Conservation (phyloP, 2,329 filamentous ascomycete species). For the Trichoderma citrinoviride region DNA sequence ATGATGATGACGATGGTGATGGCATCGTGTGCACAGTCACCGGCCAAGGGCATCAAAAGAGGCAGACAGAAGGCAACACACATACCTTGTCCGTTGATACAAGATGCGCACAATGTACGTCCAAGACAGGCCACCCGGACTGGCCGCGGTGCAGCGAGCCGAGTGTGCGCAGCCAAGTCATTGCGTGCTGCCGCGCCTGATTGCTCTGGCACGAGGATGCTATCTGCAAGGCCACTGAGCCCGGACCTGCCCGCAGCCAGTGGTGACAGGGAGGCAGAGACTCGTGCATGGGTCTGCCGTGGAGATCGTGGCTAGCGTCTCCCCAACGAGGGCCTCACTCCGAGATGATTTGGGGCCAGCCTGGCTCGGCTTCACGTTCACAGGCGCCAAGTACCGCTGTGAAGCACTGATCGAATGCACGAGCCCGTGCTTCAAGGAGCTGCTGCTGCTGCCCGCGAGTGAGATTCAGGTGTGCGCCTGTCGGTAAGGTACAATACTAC, state of each 20-base stretch:
- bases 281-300: conserved; percentile 16
- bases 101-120: neutral
- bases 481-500: neutral
- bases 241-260: neutral
- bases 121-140: too few species aligned
- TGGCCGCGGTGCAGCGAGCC: neutral
- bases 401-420: neutral
- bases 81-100: neutral
- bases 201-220: neutral
- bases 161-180: neutral
- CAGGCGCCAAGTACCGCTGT: conserved; percentile 2
- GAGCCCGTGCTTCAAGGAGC: conserved; percentile 1
- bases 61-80: neutral
- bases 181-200: too few species aligned
- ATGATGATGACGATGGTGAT: neutral
- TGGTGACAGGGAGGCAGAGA: conserved; percentile 9
- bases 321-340: conserved; percentile 11
- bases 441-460: neutral
- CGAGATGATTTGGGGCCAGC: conserved; percentile 10
- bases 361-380: neutral
- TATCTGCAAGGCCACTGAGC: conserved; percentile 14
- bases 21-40: neutral
- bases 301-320: conserved; percentile 17
- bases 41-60: neutral
- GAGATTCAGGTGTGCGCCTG: neutral